Evolutionary conservation across 2,329 filamentous ascomycete genomes (phyloP).

Genomic region (Colletotrichum lentis): DNA sequence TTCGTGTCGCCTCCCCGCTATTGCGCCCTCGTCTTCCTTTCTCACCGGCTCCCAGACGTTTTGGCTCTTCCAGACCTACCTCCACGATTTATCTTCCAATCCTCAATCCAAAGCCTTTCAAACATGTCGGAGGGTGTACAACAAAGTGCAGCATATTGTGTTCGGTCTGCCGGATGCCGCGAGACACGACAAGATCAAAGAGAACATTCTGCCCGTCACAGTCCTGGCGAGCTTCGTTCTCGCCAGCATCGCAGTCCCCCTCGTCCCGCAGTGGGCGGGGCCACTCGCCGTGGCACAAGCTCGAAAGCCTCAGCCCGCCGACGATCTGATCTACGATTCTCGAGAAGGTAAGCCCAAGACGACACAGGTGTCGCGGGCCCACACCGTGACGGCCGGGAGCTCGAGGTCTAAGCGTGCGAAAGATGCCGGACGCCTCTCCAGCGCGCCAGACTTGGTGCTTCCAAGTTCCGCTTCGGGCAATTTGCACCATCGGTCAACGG

Average conservation of each 20-base stretch:
- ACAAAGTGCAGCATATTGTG: constrained; percentile 87
- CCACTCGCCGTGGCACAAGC: constrained; percentile 84
- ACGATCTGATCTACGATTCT: constrained; percentile 69
- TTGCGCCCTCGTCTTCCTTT: not conserved
- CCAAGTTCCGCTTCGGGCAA: constrained; percentile 21
- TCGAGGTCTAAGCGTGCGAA: constrained; percentile 60
- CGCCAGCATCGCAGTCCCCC: constrained; percentile 77
- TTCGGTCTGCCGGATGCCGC: constrained; percentile 77
- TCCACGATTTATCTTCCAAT: constrained; percentile 79
- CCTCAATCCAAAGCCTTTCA: constrained; percentile 81
- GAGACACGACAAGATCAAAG: constrained; percentile 78
- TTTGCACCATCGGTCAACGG: constrained; percentile 22
- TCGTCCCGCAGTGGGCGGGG: constrained; percentile 79
- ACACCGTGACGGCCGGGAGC: constrained; percentile 67
- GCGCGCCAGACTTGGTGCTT: constrained; percentile 52
- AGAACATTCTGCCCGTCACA: constrained; percentile 82
- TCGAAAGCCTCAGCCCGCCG: constrained; percentile 72
- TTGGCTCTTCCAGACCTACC: constrained; percentile 89
- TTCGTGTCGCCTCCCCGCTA: constrained; percentile 54
- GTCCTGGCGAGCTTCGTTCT: constrained; percentile 83
- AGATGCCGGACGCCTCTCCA: constrained; percentile 57
- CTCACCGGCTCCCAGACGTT: constrained; percentile 70
- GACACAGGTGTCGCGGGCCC: constrained; percentile 68
- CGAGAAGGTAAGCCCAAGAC: constrained; percentile 57
- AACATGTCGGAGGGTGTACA: constrained; percentile 84